Percentiles rank a stretch among this genome's conserved stretches.
Evolutionary conservation across 2,329 filamentous ascomycete species (phyloP).

Genomic region (Xylariales sp.): DNA sequence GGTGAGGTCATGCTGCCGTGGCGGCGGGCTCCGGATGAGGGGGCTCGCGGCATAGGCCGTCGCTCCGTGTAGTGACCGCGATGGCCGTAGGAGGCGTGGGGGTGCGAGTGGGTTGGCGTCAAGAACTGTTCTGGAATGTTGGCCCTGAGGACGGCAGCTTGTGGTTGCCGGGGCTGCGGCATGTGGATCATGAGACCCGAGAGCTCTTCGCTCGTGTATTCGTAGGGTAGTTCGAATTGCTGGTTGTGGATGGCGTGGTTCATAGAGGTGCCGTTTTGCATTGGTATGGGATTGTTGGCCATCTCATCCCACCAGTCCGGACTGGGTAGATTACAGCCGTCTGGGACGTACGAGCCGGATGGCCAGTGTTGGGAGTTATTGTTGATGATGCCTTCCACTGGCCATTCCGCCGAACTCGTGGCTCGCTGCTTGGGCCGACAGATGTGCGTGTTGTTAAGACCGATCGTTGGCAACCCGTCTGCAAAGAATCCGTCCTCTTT

Average conservation of each 20-base stretch:
- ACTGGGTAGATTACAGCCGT: constrained; percentile 15
- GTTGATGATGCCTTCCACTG: constrained; percentile 24
- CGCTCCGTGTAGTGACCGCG: constrained; percentile 26
- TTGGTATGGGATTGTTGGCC: too few species aligned
- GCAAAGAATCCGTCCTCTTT: constrained; percentile 18
- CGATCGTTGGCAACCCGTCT: constrained; percentile 11
- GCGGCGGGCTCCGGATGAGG: constrained; percentile 50
- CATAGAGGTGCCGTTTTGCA: constrained; percentile 20
- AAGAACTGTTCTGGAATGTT: constrained; percentile 19
- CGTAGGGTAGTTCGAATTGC: constrained; percentile 35
- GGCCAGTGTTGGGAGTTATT: constrained; percentile 16
- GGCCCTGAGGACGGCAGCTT: constrained; percentile 32
- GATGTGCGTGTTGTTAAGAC: constrained; percentile 11
- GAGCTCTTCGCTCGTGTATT: constrained; percentile 30
- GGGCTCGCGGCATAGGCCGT: constrained; percentile 46
- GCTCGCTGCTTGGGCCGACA: constrained; percentile 16
- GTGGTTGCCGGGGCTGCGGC: constrained; percentile 40
- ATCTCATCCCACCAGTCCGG: constrained; percentile 24
- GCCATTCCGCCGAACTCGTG: constrained; percentile 28
- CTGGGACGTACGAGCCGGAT: constrained; percentile 13
- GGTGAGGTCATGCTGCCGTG: constrained; percentile 31
- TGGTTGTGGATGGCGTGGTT: constrained; percentile 37
- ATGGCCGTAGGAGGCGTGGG: neutral
- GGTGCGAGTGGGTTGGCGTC: constrained; percentile 1
- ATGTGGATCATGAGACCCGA: constrained; percentile 50